Base-by-base conservation (phyloP, 345 rosid genomes). In the Eucalyptus marginata region DNA sequence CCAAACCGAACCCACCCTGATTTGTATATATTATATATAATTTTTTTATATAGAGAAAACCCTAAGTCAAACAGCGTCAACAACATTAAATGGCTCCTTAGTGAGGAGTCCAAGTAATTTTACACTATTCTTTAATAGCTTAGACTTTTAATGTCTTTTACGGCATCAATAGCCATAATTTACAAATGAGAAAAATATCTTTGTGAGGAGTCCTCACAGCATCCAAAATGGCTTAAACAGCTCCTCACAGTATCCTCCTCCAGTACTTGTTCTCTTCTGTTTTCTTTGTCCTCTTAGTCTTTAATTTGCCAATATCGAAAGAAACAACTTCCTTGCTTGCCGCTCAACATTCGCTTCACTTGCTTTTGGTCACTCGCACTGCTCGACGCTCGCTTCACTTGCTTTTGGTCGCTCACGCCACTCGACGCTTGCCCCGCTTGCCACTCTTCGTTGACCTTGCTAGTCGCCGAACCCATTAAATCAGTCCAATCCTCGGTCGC, bases 311-410 rank as follows among this genome's bases (percentile, higher is more conserved):
- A 51, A 16, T 51, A 51, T 51, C 1, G 1, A 51, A 51, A 51
- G 0, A 51, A 51, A 16, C 0, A 51, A 16, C 20, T 6, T 51
- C 4, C 20, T 51, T 0, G 20, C 20, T 51, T 3, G 0, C 8
- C 1, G 1, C 54, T 0, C 1, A 20, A 51, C 54, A 51, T 7
- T 51, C 20, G 0, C 54, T 18, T 51, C 3, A 51, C 54, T 16
- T 0, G 0, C 20, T 51, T 51, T 0, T 6, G 7, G 52, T 50
- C 0, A 2, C 20, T 51, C 8, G 0, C 20, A 0, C 8, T 1
- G 0, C 20, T 50, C 18, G 1, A 0, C 7, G 0, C 52, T 51
- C 20, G 0, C 54, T 18, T 51, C 3, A 51, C 54, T 16, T 0
- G 0, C 20, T 51, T 51, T 0, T 36, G 36, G 36, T 36, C 3